phyloP scores from a whole-genome alignment of 768 basidiomycete genomes.

The Suillus spraguei region DNA sequence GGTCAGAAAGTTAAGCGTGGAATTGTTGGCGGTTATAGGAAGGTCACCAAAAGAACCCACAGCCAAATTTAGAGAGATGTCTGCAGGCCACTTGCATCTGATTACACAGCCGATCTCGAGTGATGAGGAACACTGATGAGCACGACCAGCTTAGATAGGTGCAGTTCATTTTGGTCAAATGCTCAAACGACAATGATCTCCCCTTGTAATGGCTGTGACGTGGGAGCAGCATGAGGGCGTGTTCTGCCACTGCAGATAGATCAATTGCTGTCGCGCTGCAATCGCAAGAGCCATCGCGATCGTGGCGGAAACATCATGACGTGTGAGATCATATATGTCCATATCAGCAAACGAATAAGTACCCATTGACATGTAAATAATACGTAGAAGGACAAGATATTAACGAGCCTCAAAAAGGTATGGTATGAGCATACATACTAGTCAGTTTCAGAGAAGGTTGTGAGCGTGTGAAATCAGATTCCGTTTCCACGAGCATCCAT shows the following conservation, averaged over 20 bases:
- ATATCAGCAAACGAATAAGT: constrained; percentile 3
- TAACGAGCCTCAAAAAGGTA: constrained; percentile 1
- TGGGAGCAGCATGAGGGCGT: background rate
- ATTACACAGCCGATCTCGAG: background rate
- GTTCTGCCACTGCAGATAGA: background rate
- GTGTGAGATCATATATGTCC: constrained; percentile 1
- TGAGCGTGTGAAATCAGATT: background rate
- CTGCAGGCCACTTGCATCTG: background rate
- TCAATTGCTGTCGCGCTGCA: background rate
- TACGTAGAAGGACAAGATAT: background rate
- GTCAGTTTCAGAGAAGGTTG: background rate
- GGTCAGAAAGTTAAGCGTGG: background rate
- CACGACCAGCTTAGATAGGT: background rate
- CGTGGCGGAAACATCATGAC: background rate
- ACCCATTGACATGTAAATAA: background rate
- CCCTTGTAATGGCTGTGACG: background rate
- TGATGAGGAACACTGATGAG: background rate
- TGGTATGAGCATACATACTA: background rate
- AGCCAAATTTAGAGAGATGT: background rate
- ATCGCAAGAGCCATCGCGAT: background rate
- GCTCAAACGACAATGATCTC: background rate
- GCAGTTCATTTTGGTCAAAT: background rate
- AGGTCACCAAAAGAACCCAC: background rate
- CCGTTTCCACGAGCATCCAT: constrained; percentile 5
- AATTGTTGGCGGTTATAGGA: background rate